These are phyloP conservation scores for Conticribra weissflogii DNA, from an alignment of 108 stramenopile species.

Conservation along the genomic window DNA sequence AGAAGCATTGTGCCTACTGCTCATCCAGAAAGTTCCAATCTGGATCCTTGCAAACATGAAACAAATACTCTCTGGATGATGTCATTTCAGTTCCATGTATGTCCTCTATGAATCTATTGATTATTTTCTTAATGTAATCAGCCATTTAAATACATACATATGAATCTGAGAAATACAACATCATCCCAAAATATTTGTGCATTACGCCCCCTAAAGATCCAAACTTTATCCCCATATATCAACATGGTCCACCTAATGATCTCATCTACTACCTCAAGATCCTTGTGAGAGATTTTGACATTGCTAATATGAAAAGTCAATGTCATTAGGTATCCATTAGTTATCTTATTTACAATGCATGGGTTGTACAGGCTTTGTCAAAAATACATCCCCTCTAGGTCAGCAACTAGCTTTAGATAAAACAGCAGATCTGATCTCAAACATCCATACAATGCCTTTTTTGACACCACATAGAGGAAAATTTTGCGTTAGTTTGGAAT, in stretches of 20 bases:
- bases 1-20: neutral
- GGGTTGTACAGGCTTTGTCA: slow-evolving; percentile 5
- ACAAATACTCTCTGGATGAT: slow-evolving; percentile 2
- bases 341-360: slow-evolving; percentile 6
- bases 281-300: slow-evolving; percentile 4
- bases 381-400: neutral
- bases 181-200: slow-evolving; percentile 2
- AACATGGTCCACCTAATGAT: neutral
- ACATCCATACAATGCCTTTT: slow-evolving; percentile 5
- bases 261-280: neutral
- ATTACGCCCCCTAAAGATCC: neutral
- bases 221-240: neutral
- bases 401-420: neutral
- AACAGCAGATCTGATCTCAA: neutral
- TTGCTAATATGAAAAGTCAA: slow-evolving; percentile 5
- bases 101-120: neutral
- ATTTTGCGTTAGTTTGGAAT: neutral
- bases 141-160: no score
- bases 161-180: no score
- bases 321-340: slow-evolving; percentile 3
- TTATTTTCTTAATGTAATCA: no score
- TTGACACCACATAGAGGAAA: neutral
- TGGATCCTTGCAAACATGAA: neutral
- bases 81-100: neutral
- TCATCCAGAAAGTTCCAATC: neutral